A percentile compares a stretch with the other conserved stretches of the same genome.
Evolutionary conservation across 345 rosid genomes (phyloP).

Genomic region (Murraya koenigii): DNA sequence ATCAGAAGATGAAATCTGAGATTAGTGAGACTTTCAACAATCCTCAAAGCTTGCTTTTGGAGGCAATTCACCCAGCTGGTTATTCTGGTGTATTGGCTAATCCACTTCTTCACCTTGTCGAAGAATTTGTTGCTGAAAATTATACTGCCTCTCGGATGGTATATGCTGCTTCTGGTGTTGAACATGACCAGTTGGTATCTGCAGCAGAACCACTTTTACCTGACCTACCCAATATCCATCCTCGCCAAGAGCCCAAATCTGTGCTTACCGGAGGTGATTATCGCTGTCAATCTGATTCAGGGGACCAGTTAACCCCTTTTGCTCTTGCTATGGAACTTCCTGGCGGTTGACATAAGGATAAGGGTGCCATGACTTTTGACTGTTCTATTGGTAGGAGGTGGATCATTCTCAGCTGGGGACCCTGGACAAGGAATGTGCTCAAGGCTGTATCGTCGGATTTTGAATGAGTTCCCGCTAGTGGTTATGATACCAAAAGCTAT

Average conservation of each 20-base stretch:
- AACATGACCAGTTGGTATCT: constrained; percentile 66
- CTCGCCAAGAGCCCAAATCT: constrained; percentile 58
- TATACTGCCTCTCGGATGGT: constrained; percentile 77
- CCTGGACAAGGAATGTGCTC: constrained; percentile 98
- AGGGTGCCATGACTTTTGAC: constrained; percentile 72
- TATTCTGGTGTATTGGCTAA: constrained; percentile 62
- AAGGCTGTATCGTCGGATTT: constrained; percentile 65
- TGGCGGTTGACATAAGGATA: constrained; percentile 76
- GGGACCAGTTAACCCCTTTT: constrained; percentile 71
- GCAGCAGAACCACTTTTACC: constrained; percentile 80
- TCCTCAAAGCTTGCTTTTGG: constrained; percentile 66
- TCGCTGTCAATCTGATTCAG: constrained; percentile 73
- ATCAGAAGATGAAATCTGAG: constrained; percentile 64
- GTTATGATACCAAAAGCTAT: constrained; percentile 54
- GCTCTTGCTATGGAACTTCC: constrained; percentile 87
- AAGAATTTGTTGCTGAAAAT: constrained; percentile 63
- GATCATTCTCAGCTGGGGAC: constrained; percentile 91
- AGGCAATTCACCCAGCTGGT: constrained; percentile 67
- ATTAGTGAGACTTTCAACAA: constrained; percentile 48
- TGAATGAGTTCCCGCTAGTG: constrained; percentile 63
- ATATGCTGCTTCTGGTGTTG: constrained; percentile 84
- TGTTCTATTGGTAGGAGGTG: constrained; percentile 96
- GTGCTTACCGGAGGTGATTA: constrained; percentile 84
- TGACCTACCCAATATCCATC: constrained; percentile 57
- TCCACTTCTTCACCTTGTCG: constrained; percentile 70